Evolutionary conservation across 2,329 filamentous ascomycete genomes (phyloP).

Genomic region (Monosporascus cannonballus): DNA sequence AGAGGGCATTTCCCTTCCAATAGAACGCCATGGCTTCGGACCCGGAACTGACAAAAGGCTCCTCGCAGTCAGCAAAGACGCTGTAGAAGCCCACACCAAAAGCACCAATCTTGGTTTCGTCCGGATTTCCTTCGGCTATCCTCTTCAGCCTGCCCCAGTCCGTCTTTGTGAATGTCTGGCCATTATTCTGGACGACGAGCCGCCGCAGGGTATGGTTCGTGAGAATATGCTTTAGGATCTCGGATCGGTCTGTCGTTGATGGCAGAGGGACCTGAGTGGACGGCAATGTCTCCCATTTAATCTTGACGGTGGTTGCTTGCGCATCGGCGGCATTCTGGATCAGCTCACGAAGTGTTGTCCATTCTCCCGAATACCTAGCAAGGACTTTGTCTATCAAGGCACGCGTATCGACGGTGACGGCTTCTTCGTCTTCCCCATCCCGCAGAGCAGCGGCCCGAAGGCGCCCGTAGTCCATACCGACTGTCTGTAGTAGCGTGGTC

Average conservation of each 20-base stretch:
- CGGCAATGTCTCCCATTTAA: conserved; percentile 87
- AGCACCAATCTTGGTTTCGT: conserved; percentile 97
- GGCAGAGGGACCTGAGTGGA: conserved; percentile 72
- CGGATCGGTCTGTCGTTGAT: conserved; percentile 57
- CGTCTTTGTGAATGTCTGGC: conserved; percentile 77
- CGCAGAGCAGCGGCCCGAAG: conserved; percentile 82
- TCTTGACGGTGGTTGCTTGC: conserved; percentile 79
- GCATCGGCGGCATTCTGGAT: conserved; percentile 99
- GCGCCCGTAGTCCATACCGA: conserved; percentile 63
- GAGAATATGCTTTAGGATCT: conserved; percentile 75
- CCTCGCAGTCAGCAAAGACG: conserved; percentile 96
- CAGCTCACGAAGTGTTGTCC: conserved; percentile 82
- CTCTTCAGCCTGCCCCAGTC: conserved; percentile 93
- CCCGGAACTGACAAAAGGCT: conserved; percentile 93
- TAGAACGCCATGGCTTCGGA: conserved; percentile 96
- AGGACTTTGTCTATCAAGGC: conserved; percentile 97
- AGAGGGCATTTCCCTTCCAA: conserved; percentile 97
- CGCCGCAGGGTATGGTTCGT: conserved; percentile 80
- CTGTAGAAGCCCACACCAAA: conserved; percentile 99
- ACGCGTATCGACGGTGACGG: conserved; percentile 94
- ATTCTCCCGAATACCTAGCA: conserved; percentile 93
- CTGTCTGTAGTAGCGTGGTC: neutral
- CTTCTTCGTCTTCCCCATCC: conserved; percentile 86
- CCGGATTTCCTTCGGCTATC: conserved; percentile 97
- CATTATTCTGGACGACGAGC: conserved; percentile 89